Evolutionary conservation across 73 alveolate species (phyloP), one percentile per base, ranked within the genome.

Genomic region (Stentor coeruleus): DNA sequence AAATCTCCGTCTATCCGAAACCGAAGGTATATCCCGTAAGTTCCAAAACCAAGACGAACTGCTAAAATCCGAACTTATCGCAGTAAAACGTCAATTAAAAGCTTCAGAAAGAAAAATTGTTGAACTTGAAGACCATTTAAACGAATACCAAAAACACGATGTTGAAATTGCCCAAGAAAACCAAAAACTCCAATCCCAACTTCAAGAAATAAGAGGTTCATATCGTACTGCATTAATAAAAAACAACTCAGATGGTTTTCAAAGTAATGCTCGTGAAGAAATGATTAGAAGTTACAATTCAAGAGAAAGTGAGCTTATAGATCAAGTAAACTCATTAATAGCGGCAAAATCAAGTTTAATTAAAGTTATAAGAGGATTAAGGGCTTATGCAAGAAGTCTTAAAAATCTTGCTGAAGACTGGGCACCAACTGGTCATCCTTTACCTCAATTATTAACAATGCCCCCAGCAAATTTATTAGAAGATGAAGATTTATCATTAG

Each of bases 401-500:
- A 95, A 95, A 85, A 93, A 95, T 84, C 91, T 93, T 33, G 98
- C 98, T 35, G 98, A 95, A 80, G 99, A 97, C 83, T 95, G 96
- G 97, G 97, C 97, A 38, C 99, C 99, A 3, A 93, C 95, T 20
- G 98, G 98, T 59, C 92, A 94, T 73, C 99, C 98, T 81, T 85
- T 95, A 28, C 99, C 99, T 0, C 99, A 97, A 84, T 84, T 97
- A 58, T 75, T 97, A 58, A 88, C 95, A 28, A 89, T 89, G 91
- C 98, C 96, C 86, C 96, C 97, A n/a, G 96, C 97, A 31, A 89
- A 96, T 4, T 85, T 90, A 59, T 88, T 97, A 28, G 98, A 97
- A 73, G 99, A 97, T 59, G 99, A 96, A 58, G 98, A 91, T 58
- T 93, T 91, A 84, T 97, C 95, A 75, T 94, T 95, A 40, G 91